A percentile compares a stretch with the other conserved stretches of the same genome.
Evolutionary conservation across 495 filamentous ascomycete genomes (phyloP).

Genomic region (Aspergillus ellipticus): DNA sequence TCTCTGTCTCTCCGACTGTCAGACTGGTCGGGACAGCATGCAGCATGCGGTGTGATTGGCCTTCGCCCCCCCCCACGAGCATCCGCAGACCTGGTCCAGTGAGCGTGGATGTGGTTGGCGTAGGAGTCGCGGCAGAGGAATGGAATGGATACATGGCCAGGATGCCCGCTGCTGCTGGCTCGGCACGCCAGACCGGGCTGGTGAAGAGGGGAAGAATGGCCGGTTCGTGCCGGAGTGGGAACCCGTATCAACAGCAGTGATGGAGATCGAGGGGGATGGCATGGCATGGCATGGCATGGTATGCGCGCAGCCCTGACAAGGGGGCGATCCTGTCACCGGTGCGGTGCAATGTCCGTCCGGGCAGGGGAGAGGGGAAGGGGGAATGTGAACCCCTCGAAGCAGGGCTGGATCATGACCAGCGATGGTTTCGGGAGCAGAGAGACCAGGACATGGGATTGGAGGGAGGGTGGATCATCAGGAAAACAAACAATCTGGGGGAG

Average conservation of each 20-base stretch:
- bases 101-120: neutral
- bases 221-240: neutral
- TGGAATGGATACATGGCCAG: neutral
- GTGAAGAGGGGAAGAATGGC: neutral
- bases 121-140: neutral
- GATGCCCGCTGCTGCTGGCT: neutral
- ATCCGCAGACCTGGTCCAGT: slow-evolving; percentile 2
- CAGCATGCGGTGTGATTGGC: slow-evolving; percentile 19
- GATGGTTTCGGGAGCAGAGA: too few species aligned
- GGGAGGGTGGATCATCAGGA: neutral
- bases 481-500: neutral
- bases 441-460: neutral
- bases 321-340: neutral
- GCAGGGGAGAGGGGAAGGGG: neutral
- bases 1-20: slow-evolving; percentile 8
- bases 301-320: neutral
- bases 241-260: neutral
- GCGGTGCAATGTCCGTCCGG: neutral
- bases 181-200: neutral
- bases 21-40: slow-evolving; percentile 14
- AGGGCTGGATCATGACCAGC: neutral
- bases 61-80: slow-evolving; percentile 16
- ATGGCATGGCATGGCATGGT: neutral
- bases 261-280: neutral
- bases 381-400: neutral